These are phyloP conservation scores for Xerocomus spinulosus DNA, from an alignment of 768 basidiomycete genomes.

Conservation along the genomic window DNA sequence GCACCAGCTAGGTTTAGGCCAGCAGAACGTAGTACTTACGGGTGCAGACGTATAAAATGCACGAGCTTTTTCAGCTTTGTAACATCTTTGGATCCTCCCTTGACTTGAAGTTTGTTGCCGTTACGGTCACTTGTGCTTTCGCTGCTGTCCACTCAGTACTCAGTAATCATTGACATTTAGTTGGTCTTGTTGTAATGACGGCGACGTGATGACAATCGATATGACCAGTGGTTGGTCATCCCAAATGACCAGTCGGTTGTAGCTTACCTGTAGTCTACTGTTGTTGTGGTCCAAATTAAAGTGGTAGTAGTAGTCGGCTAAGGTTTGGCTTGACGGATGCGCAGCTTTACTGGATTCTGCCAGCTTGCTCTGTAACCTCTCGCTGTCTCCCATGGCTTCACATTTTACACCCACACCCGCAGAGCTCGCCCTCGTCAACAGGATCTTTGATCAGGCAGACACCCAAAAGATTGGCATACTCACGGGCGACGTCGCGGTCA, in stretches of 20 bases:
- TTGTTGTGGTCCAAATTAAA: too few species aligned
- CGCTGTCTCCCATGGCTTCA: slow-evolving; percentile 32
- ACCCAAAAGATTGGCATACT: slow-evolving; percentile 76
- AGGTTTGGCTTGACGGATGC: too few species aligned
- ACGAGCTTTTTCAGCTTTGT: too few species aligned
- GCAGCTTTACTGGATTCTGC: slow-evolving; percentile 10
- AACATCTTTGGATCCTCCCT: neutral
- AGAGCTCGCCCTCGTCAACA: slow-evolving; percentile 58
- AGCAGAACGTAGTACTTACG: too few species aligned
- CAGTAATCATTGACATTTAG: neutral
- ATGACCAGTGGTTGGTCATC: too few species aligned
- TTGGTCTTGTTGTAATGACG: too few species aligned
- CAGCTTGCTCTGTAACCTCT: neutral
- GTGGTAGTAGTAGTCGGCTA: too few species aligned
- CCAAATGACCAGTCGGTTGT: too few species aligned
- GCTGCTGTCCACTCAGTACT: neutral
- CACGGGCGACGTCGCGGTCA: slow-evolving; percentile 88
- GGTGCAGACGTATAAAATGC: too few species aligned
- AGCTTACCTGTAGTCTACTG: too few species aligned
- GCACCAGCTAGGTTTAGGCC: too few species aligned
- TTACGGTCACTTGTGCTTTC: neutral
- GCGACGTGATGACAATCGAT: too few species aligned
- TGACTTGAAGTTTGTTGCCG: neutral
- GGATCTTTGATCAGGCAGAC: slow-evolving; percentile 72
- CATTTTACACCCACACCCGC: slow-evolving; percentile 43